Evolutionary conservation across 495 filamentous ascomycete species (phyloP).

Genomic region (Xylaria sp.): DNA sequence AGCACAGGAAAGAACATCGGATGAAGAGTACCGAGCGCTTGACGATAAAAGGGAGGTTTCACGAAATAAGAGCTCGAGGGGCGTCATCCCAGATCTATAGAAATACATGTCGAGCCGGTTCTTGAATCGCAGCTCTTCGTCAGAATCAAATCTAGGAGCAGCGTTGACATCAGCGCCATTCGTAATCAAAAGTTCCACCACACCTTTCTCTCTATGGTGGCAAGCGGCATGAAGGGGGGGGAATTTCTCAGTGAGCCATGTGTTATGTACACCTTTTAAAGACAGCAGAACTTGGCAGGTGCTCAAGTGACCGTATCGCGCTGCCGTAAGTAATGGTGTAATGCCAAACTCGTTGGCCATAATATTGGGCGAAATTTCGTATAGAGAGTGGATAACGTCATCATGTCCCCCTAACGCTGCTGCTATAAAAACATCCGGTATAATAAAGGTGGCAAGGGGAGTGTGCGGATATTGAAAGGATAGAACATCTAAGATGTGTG

Average conservation of each 20-base stretch:
- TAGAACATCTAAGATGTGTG: neutral
- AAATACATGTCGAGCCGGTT: neutral
- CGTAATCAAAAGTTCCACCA: neutral
- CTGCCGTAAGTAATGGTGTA: conserved; percentile 6
- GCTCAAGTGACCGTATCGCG: neutral
- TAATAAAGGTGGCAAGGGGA: neutral
- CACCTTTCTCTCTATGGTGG: neutral
- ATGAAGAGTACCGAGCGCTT: no score
- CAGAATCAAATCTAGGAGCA: neutral
- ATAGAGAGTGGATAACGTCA: neutral
- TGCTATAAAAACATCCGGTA: conserved; percentile 6
- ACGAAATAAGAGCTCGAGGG: neutral
- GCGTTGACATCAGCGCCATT: conserved; percentile 14
- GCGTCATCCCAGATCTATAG: neutral
- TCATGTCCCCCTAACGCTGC: neutral
- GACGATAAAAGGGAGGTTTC: no score
- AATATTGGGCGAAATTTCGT: neutral
- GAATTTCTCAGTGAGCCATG: neutral
- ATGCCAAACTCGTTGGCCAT: conserved; percentile 3
- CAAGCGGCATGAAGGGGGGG: conserved; percentile 1
- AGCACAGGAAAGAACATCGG: neutral
- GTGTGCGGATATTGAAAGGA: neutral
- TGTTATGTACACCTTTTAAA: neutral
- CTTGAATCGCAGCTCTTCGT: neutral
- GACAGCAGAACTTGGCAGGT: neutral